These are phyloP conservation scores for Vanrija pseudolonga DNA, from an alignment of 1,284 basidiomycete genomes.

Conservation along the genomic window DNA sequence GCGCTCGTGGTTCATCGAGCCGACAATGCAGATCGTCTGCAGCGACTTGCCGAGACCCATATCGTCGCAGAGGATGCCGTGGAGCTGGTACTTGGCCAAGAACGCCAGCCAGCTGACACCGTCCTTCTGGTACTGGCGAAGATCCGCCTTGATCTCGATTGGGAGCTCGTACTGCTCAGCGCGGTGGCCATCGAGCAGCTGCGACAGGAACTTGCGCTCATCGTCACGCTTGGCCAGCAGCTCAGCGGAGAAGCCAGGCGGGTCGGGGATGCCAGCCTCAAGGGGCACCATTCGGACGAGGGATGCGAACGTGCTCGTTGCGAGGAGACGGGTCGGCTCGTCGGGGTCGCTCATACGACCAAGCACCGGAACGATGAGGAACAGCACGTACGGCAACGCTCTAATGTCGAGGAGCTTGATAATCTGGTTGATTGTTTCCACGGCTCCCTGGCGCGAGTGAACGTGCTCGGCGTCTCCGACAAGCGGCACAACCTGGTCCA, in stretches of 20 bases:
- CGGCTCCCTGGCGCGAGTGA: conserved; percentile 79
- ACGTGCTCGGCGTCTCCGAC: conserved; percentile 76
- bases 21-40: conserved; percentile 96
- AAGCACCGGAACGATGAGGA: conserved; percentile 91
- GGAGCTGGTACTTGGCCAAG: conserved; percentile 90
- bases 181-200: conserved; percentile 90
- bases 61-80: conserved; percentile 97
- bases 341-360: conserved; percentile 96
- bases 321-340: conserved; percentile 83
- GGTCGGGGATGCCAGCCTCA: conserved; percentile 95
- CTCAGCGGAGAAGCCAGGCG: conserved; percentile 84
- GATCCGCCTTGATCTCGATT: conserved; percentile 83
- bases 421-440: conserved; percentile 89
- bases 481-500: conserved; percentile 79
- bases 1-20: conserved; percentile 89
- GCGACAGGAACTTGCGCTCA: conserved; percentile 88
- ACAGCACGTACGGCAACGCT: conserved; percentile 93
- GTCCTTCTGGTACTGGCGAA: conserved; percentile 96
- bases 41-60: conserved; percentile 99
- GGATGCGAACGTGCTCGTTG: conserved; percentile 95
- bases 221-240: conserved; percentile 80
- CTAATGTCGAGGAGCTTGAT: conserved; percentile 90
- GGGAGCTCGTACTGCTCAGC: conserved; percentile 89
- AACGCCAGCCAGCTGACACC: conserved; percentile 99
- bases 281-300: conserved; percentile 99